A percentile compares a stretch with the other conserved stretches of the same genome.
These are phyloP conservation scores for Zygosaccharomyces pseudobailii DNA, from an alignment of 1,139 yeast species.

Conservation along the genomic window DNA sequence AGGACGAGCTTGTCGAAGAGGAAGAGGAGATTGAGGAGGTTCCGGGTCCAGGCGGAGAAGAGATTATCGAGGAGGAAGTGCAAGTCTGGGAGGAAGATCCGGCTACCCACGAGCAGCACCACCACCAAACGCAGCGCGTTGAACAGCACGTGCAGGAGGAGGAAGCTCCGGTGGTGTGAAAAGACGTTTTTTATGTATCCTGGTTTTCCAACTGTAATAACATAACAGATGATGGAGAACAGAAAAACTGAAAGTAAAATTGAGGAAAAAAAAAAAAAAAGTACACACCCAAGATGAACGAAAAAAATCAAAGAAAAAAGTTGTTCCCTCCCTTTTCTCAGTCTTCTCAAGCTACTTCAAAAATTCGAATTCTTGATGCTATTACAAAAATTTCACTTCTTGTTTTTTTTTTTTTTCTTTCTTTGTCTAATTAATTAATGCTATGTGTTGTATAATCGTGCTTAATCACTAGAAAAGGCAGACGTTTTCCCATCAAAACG, in stretches of 20 bases:
- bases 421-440: conserved; percentile 1
- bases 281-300: no score
- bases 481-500: no score
- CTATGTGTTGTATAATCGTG: conserved; percentile 4
- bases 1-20: conserved; percentile 47
- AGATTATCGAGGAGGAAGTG: conserved; percentile 17
- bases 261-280: no score
- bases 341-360: no score
- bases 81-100: no score
- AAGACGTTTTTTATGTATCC: no score
- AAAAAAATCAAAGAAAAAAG: no score
- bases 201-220: no score
- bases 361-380: not conserved
- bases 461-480: not conserved
- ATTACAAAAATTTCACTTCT: not conserved
- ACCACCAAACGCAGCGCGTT: not conserved
- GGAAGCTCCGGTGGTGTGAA: conserved; percentile 2
- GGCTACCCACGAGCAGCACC: conserved; percentile 2
- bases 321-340: no score
- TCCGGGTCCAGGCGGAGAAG: conserved; percentile 7
- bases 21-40: conserved; percentile 19
- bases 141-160: not conserved
- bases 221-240: no score
- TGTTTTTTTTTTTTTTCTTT: not conserved
- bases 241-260: no score